phyloP scores from a whole-genome alignment of 768 basidiomycete species.

The Podaxis sp. region DNA sequence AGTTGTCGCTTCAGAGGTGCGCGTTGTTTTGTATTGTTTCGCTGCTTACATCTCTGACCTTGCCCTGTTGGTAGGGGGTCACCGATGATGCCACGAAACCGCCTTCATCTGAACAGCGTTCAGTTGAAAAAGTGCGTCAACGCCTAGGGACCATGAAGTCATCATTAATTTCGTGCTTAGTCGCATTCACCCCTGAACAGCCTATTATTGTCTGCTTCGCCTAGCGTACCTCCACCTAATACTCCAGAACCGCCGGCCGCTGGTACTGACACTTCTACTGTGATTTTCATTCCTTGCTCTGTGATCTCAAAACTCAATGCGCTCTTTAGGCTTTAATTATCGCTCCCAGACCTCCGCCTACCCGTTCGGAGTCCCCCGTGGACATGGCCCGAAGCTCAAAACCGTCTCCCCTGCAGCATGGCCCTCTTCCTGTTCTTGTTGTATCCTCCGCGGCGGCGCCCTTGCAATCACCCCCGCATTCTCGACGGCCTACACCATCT shows the following conservation, averaged over 20 bases:
- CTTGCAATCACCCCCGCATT: neutral
- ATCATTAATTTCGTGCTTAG: neutral
- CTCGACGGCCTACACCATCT: neutral
- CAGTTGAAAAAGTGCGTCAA: neutral
- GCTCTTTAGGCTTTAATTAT: neutral
- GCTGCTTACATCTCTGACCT: neutral
- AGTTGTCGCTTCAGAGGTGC: neutral
- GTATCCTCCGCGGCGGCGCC: neutral
- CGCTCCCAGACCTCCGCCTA: neutral
- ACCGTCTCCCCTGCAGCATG: neutral
- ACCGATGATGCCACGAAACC: neutral
- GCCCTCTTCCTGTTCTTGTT: neutral
- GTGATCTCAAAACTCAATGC: neutral
- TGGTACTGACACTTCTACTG: neutral
- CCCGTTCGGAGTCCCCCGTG: neutral
- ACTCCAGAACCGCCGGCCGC: neutral
- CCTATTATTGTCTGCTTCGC: neutral
- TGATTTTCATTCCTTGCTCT: neutral
- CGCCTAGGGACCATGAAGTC: neutral
- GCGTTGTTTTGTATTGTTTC: neutral
- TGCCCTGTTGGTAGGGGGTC: neutral
- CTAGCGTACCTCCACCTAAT: neutral
- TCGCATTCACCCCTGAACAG: slow-evolving; percentile 1
- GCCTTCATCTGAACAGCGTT: neutral
- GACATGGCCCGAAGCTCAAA: neutral